These are phyloP conservation scores for Quercus tomentella DNA, from an alignment of 331 rosid species.

Conservation along the genomic window DNA sequence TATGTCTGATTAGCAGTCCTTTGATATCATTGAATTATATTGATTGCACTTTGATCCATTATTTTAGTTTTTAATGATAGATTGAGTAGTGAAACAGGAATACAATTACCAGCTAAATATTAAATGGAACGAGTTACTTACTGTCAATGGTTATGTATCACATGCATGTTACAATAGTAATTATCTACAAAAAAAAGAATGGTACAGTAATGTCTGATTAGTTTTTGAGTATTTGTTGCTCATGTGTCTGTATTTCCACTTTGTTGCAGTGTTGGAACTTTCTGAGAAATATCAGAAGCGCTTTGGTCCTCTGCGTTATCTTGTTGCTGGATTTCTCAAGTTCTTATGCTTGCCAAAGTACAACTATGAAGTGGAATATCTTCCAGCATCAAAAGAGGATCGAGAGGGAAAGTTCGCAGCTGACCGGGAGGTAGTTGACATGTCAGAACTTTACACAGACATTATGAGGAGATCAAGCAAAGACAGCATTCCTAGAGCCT, in stretches of 20 bases:
- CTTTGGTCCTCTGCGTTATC: constrained; percentile 92
- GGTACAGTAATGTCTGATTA: background rate
- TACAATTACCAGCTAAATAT: background rate
- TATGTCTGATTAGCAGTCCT: background rate
- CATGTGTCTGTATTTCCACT: constrained; percentile 9
- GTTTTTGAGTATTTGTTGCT: background rate
- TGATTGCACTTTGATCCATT: background rate
- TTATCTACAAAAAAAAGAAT: background rate
- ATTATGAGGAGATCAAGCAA: constrained; percentile 80
- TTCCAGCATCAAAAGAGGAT: constrained; percentile 76
- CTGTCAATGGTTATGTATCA: background rate
- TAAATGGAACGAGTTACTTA: background rate
- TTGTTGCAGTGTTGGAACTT: constrained; percentile 82
- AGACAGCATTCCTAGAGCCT: constrained; percentile 94
- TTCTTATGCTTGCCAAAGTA: constrained; percentile 91
- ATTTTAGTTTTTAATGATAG: constrained; percentile 3
- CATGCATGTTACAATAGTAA: background rate
- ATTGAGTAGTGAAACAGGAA: background rate
- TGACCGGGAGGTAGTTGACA: constrained; percentile 74
- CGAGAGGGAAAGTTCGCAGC: constrained; percentile 57
- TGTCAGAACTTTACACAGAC: constrained; percentile 79
- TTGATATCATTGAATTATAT: background rate
- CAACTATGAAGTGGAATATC: constrained; percentile 93
- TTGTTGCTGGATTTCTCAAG: constrained; percentile 96
- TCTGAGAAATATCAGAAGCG: constrained; percentile 95